Conservation (phyloP, 352 stramenopile species). For the Phytopythium boreale region DNA sequence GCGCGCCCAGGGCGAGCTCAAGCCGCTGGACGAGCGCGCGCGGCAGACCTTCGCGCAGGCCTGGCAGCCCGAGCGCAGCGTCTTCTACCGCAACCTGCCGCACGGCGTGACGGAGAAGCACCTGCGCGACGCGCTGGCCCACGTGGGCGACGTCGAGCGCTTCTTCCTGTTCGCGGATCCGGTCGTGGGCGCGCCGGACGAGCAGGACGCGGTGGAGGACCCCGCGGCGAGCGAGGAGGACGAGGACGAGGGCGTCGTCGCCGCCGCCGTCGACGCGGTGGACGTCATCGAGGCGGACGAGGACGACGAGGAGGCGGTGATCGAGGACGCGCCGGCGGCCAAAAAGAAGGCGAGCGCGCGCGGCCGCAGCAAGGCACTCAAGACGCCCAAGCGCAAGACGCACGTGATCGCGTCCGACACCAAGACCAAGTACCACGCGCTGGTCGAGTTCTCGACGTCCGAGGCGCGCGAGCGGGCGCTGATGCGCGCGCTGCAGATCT, state of each 20-base stretch:
- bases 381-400: conserved; percentile 48
- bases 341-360: conserved; percentile 19
- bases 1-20: conserved; percentile 41
- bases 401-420: conserved; percentile 77
- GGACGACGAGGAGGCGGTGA: conserved; percentile 13
- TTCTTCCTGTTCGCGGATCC: conserved; percentile 73
- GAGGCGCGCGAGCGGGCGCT: conserved; percentile 48
- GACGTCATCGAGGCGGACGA: conserved; percentile 17
- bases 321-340: conserved; percentile 25
- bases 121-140: conserved; percentile 53
- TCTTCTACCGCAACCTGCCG: conserved; percentile 83
- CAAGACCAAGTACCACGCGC: conserved; percentile 64
- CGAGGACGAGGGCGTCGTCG: conserved; percentile 3
- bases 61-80: conserved; percentile 55
- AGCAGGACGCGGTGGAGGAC: conserved; percentile 22
- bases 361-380: conserved; percentile 23
- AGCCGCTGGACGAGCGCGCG: conserved; percentile 41
- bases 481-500: conserved; percentile 81
- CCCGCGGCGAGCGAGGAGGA: conserved; percentile 11
- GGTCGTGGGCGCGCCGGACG: conserved; percentile 50
- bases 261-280: conserved; percentile 14
- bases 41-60: conserved; percentile 27
- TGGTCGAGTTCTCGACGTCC: conserved; percentile 72
- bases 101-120: conserved; percentile 63
- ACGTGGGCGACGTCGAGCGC: conserved; percentile 65